Conservation (phyloP, 2,329 filamentous ascomycete species). For the Davidsoniella virescens region DNA sequence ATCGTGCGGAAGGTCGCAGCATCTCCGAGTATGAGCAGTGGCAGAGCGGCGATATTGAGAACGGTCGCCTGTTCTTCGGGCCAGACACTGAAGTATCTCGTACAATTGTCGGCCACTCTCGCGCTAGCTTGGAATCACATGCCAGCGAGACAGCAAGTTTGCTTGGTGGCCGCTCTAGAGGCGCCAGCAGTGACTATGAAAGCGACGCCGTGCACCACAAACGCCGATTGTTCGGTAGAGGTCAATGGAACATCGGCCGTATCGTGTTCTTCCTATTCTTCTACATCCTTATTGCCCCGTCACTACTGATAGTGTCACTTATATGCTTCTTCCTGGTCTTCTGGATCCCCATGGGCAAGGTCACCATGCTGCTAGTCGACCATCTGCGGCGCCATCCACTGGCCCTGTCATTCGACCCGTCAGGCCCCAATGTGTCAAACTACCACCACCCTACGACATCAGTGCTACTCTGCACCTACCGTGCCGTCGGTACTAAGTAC, state of each 20-base stretch:
- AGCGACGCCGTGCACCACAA: constrained; percentile 29
- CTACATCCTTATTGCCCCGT: constrained; percentile 78
- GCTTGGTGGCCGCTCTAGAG: constrained; percentile 40
- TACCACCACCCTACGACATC: constrained; percentile 61
- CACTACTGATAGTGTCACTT: constrained; percentile 68
- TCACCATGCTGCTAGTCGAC: constrained; percentile 75
- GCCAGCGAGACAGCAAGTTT: constrained; percentile 79
- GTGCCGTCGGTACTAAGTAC: constrained; percentile 84
- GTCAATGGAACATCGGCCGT: constrained; percentile 86
- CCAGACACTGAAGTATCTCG: constrained; percentile 46
- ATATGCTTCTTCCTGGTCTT: constrained; percentile 96
- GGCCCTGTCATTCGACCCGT: constrained; percentile 82
- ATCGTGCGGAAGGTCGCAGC: constrained; percentile 86
- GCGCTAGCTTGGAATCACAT: constrained; percentile 74
- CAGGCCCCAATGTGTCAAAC: constrained; percentile 49
- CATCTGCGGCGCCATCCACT: constrained; percentile 86
- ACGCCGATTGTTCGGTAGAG: constrained; percentile 79
- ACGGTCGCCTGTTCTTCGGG: constrained; percentile 90
- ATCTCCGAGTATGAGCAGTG: constrained; percentile 98
- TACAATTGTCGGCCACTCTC: constrained; percentile 70
- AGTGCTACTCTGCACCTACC: constrained; percentile 90
- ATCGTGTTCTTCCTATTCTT: constrained; percentile 96
- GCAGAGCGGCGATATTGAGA: constrained; percentile 93
- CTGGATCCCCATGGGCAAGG: constrained; percentile 96
- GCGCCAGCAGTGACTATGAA: constrained; percentile 19